These are phyloP conservation scores for Trichaptum fuscoviolaceum DNA, from an alignment of 768 basidiomycete genomes.

Conservation along the genomic window DNA sequence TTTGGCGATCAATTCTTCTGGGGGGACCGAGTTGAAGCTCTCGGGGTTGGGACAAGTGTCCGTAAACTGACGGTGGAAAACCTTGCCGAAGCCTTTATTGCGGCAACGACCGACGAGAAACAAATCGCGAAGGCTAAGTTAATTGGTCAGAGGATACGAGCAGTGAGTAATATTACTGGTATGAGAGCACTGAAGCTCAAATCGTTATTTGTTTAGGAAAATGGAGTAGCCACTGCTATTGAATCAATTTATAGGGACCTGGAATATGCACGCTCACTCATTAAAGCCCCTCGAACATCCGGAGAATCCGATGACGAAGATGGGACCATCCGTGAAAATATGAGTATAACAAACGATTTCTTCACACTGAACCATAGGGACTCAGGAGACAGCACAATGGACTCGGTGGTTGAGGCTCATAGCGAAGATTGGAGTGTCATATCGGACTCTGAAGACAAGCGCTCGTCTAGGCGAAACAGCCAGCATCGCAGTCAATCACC, in stretches of 20 bases:
- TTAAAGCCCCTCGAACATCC: slow-evolving; percentile 47
- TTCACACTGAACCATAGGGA: slow-evolving; percentile 15
- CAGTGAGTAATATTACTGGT: slow-evolving; percentile 38
- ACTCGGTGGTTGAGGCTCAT: slow-evolving; percentile 45
- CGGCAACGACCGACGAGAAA: slow-evolving; percentile 83
- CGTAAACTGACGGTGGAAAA: slow-evolving; percentile 79
- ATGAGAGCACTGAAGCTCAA: slow-evolving; percentile 2
- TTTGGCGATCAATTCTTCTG: slow-evolving; percentile 98
- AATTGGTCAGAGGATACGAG: slow-evolving; percentile 83
- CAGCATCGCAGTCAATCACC: slow-evolving; percentile 20
- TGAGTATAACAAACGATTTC: slow-evolving; percentile 12
- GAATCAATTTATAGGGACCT: slow-evolving; percentile 95
- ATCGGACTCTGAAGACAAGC: slow-evolving; percentile 64
- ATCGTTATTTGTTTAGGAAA: slow-evolving; percentile 54
- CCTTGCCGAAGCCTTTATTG: slow-evolving; percentile 70
- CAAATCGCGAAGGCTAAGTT: slow-evolving; percentile 82
- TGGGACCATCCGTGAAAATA: slow-evolving; percentile 26
- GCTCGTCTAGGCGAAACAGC: slow-evolving; percentile 39
- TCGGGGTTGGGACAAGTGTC: slow-evolving; percentile 86
- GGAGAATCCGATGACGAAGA: slow-evolving; percentile 29
- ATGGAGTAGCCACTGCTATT: slow-evolving; percentile 89
- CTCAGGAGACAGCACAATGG: slow-evolving; percentile 27
- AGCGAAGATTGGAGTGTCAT: slow-evolving; percentile 90
- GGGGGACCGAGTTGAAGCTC: slow-evolving; percentile 95
- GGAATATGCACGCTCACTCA: slow-evolving; percentile 86